Evolutionary conservation across 2,329 filamentous ascomycete genomes (phyloP).

Genomic region (Trichocomaceae sp.): DNA sequence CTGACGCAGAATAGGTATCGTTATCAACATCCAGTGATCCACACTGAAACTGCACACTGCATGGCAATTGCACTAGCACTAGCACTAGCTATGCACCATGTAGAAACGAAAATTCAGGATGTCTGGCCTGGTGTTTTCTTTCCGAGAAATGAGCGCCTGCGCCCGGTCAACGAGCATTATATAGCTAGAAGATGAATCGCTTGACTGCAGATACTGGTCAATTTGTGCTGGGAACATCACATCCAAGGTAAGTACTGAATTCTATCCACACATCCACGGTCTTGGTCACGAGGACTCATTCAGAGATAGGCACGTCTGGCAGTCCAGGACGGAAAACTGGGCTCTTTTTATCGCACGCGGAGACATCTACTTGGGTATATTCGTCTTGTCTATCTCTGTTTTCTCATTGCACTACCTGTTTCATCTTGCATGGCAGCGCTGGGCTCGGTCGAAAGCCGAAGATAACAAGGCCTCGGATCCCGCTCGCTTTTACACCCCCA

Average conservation of each 20-base stretch:
- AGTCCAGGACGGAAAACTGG: conserved; percentile 17
- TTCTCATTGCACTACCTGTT: conserved; percentile 15
- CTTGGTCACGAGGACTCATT: neutral
- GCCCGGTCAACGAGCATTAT: neutral
- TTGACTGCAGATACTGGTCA: neutral
- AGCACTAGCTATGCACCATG: neutral
- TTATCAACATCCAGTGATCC: too few relatives aligned
- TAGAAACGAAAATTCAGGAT: neutral
- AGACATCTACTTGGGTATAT: conserved; percentile 19
- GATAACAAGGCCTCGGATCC: conserved; percentile 6
- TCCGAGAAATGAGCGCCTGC: neutral
- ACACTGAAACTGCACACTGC: too few relatives aligned
- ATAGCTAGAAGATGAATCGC: neutral
- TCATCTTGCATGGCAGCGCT: conserved; percentile 9
- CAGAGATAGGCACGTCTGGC: conserved; percentile 17
- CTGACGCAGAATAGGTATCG: neutral
- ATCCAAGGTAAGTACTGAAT: neutral
- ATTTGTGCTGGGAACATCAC: neutral
- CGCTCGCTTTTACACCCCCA: conserved; percentile 9
- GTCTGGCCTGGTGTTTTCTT: neutral
- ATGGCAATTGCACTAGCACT: too few relatives aligned
- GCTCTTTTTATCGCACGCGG: conserved; percentile 22
- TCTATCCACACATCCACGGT: neutral
- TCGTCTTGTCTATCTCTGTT: conserved; percentile 18
- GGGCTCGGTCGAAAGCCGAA: conserved; percentile 3